phyloP scores from a whole-genome alignment of 495 filamentous ascomycete species.

The Oidiodendron maius region DNA sequence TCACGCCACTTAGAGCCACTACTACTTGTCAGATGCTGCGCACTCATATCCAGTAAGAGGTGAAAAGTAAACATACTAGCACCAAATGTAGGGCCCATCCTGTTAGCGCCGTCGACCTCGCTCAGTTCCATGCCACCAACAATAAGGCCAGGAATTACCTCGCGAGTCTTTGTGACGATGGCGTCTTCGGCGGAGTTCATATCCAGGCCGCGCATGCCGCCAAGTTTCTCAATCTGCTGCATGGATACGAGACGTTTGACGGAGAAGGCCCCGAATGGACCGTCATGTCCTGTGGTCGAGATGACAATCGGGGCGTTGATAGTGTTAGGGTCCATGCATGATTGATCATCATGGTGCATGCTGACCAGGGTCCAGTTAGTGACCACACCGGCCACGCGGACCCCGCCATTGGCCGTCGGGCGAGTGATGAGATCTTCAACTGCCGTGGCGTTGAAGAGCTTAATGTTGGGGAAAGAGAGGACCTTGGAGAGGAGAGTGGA shows the following conservation, averaged over 20 bases:
- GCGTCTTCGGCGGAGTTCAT: constrained; percentile 88
- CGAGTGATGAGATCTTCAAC: constrained; percentile 91
- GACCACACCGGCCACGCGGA: constrained; percentile 81
- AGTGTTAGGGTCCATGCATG: constrained; percentile 94
- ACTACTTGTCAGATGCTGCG: constrained; percentile 58
- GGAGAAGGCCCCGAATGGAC: constrained; percentile 83
- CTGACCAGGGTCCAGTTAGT: constrained; percentile 91
- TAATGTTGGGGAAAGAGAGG: constrained; percentile 78
- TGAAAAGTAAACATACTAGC: constrained; percentile 10
- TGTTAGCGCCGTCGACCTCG: constrained; percentile 84
- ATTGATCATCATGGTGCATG: constrained; percentile 88
- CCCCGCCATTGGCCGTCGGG: constrained; percentile 32
- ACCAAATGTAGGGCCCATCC: constrained; percentile 50
- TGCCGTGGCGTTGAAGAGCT: constrained; percentile 89
- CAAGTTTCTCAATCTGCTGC: constrained; percentile 72
- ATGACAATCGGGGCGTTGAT: constrained; percentile 85
- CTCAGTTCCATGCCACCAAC: constrained; percentile 92
- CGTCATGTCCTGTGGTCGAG: constrained; percentile 85
- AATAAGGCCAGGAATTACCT: constrained; percentile 79
- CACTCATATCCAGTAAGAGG: constrained; percentile 4
- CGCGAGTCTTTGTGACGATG: constrained; percentile 83
- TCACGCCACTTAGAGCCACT: constrained; percentile 79
- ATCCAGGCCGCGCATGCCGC: constrained; percentile 85
- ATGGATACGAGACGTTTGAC: constrained; percentile 49
- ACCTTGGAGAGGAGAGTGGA: constrained; percentile 78